Conservation (phyloP, 1,284 basidiomycete species). For the Sporisorium reilianum region DNA sequence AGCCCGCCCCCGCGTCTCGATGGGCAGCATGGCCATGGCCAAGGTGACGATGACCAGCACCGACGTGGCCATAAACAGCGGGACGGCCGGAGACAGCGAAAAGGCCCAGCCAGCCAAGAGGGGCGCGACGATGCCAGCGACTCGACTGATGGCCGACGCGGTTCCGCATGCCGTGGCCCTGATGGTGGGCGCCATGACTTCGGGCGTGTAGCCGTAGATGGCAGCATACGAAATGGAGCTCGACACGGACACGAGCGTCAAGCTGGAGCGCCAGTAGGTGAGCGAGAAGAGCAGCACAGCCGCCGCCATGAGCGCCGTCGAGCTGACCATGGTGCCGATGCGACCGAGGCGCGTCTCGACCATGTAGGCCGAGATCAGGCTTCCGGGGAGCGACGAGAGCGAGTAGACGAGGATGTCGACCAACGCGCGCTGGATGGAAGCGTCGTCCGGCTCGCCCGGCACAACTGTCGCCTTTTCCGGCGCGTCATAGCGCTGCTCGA, state of each 20-base stretch:
- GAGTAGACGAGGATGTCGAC: conserved; percentile 61
- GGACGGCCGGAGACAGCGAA: conserved; percentile 29
- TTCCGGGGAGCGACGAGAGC: conserved; percentile 56
- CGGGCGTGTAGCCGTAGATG: conserved; percentile 66
- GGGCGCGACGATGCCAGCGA: conserved; percentile 65
- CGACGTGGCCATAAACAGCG: conserved; percentile 41
- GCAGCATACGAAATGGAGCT: conserved; percentile 65
- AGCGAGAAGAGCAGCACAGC: conserved; percentile 54
- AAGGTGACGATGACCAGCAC: conserved; percentile 33
- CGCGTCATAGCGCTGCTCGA: conserved; percentile 69
- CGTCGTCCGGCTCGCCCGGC: conserved; percentile 20
- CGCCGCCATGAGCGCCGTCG: conserved; percentile 49
- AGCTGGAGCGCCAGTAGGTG: conserved; percentile 24
- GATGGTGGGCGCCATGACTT: conserved; percentile 61
- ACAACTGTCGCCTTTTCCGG: conserved; percentile 3
- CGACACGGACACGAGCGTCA: conserved; percentile 54
- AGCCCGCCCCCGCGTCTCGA: conserved; percentile 47
- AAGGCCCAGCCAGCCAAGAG: conserved; percentile 58
- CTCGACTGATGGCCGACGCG: conserved; percentile 60
- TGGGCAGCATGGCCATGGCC: conserved; percentile 46
- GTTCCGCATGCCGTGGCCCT: conserved; percentile 62
- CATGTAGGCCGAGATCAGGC: conserved; percentile 86
- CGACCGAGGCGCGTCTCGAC: conserved; percentile 84
- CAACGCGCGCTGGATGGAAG: conserved; percentile 37
- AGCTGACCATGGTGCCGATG: conserved; percentile 74